Evolutionary conservation across 2,329 filamentous ascomycete species (phyloP).

Genomic region (Seiridium unicorne): DNA sequence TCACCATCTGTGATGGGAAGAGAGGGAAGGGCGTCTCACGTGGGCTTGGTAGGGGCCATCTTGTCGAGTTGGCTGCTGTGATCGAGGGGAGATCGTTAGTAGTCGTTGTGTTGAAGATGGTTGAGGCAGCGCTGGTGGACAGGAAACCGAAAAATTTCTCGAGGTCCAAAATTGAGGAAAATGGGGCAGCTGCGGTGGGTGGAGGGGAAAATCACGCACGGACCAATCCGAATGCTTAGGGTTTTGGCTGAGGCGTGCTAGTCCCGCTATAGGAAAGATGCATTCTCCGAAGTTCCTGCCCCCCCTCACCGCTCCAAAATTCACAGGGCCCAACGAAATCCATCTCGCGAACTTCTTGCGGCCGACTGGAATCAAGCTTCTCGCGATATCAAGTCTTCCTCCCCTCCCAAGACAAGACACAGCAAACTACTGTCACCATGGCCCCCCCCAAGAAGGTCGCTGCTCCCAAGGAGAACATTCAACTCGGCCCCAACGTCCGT

Average conservation of each 20-base stretch:
- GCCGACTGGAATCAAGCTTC: constrained; percentile 8
- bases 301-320: constrained; percentile 6
- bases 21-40: constrained; percentile 54
- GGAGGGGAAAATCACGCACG: neutral
- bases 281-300: neutral
- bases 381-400: constrained; percentile 14
- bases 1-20: constrained; percentile 32
- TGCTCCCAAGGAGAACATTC: constrained; percentile 95
- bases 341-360: constrained; percentile 16
- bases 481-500: constrained; percentile 92
- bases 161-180: constrained; percentile 4
- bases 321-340: constrained; percentile 1
- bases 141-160: neutral
- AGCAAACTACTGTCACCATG: constrained; percentile 63
- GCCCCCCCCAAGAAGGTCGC: constrained; percentile 87
- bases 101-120: neutral
- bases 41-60: constrained; percentile 32
- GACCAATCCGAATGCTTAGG: neutral
- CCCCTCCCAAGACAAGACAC: constrained; percentile 11
- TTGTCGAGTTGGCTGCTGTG: constrained; percentile 24
- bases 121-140: neutral
- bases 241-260: neutral
- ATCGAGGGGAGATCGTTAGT: constrained; percentile 10
- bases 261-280: neutral
- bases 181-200: neutral